Percentiles rank a stretch among this genome's conserved stretches.
These are phyloP conservation scores for Candida mesenterica DNA, from an alignment of 1,139 yeast genomes.

Conservation along the genomic window DNA sequence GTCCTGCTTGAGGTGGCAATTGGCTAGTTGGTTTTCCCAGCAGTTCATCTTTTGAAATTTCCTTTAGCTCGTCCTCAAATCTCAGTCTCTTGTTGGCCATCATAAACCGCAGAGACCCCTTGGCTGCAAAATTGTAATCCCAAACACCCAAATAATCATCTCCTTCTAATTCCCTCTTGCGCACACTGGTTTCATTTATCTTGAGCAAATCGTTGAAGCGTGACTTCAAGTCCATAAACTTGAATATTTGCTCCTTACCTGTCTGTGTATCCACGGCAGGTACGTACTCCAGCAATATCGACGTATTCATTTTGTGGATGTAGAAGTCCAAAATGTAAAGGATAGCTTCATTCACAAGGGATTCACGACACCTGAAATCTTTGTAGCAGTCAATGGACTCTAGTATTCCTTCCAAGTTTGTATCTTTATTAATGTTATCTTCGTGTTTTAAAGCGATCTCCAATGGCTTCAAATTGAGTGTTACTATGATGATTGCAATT, in stretches of 20 bases:
- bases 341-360: slow-evolving; percentile 58
- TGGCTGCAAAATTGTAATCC: slow-evolving; percentile 44
- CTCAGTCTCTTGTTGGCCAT: slow-evolving; percentile 49
- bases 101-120: slow-evolving; percentile 57
- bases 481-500: slow-evolving; percentile 53
- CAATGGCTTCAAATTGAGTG: slow-evolving; percentile 40
- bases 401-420: slow-evolving; percentile 23
- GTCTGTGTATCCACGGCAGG: slow-evolving; percentile 30
- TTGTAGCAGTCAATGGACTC: slow-evolving; percentile 36
- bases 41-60: no score
- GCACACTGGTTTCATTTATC: slow-evolving; percentile 38
- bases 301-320: slow-evolving; percentile 47
- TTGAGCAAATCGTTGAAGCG: slow-evolving; percentile 42
- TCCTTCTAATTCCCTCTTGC: slow-evolving; percentile 34
- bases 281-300: slow-evolving; percentile 23
- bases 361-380: slow-evolving; percentile 49
- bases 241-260: slow-evolving; percentile 47
- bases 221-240: slow-evolving; percentile 47
- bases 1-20: no score
- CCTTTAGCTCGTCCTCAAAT: slow-evolving; percentile 29
- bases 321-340: slow-evolving; percentile 62
- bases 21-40: no score
- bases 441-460: slow-evolving; percentile 26
- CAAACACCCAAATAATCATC: slow-evolving; percentile 52
- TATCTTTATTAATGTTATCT: slow-evolving; percentile 15